Evolutionary conservation across 805 yeast species (phyloP).

Genomic region (Kurtzmaniella cleridarum): DNA sequence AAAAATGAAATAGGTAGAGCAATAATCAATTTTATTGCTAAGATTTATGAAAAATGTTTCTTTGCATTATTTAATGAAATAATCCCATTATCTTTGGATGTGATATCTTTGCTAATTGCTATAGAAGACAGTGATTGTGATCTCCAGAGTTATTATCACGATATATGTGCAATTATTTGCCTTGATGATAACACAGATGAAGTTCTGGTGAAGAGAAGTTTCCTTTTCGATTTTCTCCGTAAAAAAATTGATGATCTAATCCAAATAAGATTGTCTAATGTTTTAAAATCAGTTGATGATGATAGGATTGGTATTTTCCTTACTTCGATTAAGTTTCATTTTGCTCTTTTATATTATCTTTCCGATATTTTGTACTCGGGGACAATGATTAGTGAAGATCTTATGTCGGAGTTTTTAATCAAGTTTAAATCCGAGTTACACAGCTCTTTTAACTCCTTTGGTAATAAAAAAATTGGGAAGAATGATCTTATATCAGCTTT

Average conservation of each 20-base stretch:
- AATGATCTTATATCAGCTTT: conserved; percentile 10
- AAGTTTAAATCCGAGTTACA: conserved; percentile 12
- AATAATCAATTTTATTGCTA: conserved; percentile 17
- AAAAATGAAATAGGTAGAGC: conserved; percentile 19
- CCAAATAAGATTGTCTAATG: conserved; percentile 17
- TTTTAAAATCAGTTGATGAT: conserved; percentile 26
- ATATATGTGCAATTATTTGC: conserved; percentile 4
- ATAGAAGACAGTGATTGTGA: conserved; percentile 6
- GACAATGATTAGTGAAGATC: neutral
- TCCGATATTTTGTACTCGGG: conserved; percentile 5
- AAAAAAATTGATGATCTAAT: conserved; percentile 23
- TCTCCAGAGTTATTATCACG: conserved; percentile 5
- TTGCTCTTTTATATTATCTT: conserved; percentile 15
- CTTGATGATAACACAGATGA: conserved; percentile 3
- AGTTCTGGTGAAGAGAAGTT: conserved; percentile 3
- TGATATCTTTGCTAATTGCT: conserved; percentile 18
- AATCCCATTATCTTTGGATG: conserved; percentile 25
- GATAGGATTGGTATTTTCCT: conserved; percentile 23
- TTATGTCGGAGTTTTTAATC: conserved; percentile 5
- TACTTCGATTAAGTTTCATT: conserved; percentile 26
- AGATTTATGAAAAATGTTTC: conserved; percentile 21
- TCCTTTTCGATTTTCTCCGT: conserved; percentile 11
- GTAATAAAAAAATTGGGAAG: conserved; percentile 3
- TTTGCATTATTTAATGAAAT: conserved; percentile 26
- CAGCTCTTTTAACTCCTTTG: conserved; percentile 8